These are phyloP conservation scores for Talaromyces wortmannii DNA, from an alignment of 495 filamentous ascomycete species.

Conservation along the genomic window DNA sequence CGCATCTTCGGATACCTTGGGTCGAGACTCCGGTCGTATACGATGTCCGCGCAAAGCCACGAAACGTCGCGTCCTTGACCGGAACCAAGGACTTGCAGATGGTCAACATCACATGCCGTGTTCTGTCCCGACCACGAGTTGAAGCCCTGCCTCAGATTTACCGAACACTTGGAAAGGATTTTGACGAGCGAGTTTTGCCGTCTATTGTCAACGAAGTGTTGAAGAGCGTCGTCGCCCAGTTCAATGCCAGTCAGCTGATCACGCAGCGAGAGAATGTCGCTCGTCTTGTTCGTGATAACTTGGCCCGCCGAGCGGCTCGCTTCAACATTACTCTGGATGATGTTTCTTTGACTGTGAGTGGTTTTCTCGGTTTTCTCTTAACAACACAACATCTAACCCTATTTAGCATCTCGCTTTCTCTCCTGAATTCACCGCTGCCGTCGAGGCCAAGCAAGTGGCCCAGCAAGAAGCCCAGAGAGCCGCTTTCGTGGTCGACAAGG, in stretches of 20 bases:
- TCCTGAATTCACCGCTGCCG: constrained; percentile 96
- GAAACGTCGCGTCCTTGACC: constrained; percentile 93
- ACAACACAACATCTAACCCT: constrained; percentile 9
- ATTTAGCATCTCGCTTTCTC: constrained; percentile 94
- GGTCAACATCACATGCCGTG: constrained; percentile 99
- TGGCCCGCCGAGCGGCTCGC: constrained; percentile 80
- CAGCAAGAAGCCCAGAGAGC: constrained; percentile 97
- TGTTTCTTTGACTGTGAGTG: constrained; percentile 86
- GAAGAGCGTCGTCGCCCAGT: constrained; percentile 98
- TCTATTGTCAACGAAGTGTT: constrained; percentile 98
- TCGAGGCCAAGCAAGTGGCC: constrained; percentile 98
- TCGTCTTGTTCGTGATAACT: constrained; percentile 83
- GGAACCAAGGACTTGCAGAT: constrained; percentile 99
- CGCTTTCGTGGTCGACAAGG: constrained; percentile 97
- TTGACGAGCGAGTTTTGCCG: constrained; percentile 92
- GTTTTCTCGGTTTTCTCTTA: neutral
- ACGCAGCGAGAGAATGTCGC: constrained; percentile 97
- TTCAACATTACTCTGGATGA: constrained; percentile 98
- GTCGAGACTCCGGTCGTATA: constrained; percentile 95
- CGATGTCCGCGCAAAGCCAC: constrained; percentile 94
- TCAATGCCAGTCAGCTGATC: constrained; percentile 97
- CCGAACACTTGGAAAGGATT: constrained; percentile 89
- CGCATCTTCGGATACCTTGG: constrained; percentile 90
- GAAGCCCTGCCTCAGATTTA: constrained; percentile 92
- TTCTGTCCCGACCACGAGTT: constrained; percentile 84